Conservation (phyloP, 192 early-diverging fungal genomes). For the Entrophospora sp. region DNA sequence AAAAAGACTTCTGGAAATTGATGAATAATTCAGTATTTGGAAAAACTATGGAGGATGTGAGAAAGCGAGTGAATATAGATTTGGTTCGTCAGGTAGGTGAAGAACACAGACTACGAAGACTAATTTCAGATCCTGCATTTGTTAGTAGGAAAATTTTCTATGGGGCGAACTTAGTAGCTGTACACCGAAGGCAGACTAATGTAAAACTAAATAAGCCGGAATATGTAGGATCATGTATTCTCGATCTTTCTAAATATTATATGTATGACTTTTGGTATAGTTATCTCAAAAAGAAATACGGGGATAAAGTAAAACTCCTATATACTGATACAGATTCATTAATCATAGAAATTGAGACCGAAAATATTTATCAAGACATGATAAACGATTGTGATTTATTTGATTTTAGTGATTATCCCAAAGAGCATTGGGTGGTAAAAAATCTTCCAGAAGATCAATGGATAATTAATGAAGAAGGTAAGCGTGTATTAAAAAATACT, state of each 20-base stretch:
- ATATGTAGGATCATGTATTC: conserved; percentile 14
- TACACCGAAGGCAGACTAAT: conserved; percentile 15
- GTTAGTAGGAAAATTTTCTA: conserved; percentile 14
- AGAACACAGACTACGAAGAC: neutral
- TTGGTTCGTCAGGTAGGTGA: conserved; percentile 8
- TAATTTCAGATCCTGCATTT: conserved; percentile 14
- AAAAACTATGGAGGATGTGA: conserved; percentile 11
- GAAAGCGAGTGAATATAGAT: neutral
- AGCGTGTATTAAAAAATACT: conserved; percentile 17
- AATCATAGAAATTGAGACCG: conserved; percentile 15
- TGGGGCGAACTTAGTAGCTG: conserved; percentile 1
- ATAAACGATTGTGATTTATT: conserved; percentile 17
- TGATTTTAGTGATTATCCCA: conserved; percentile 11
- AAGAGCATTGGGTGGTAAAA: conserved; percentile 17
- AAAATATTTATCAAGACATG: conserved; percentile 17
- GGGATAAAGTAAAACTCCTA: neutral
- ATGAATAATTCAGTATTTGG: conserved; percentile 19
- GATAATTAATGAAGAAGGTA: conserved; percentile 20
- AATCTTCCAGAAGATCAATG: conserved; percentile 15
- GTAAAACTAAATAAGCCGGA: conserved; percentile 14
- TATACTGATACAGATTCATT: conserved; percentile 14
- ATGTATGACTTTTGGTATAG: conserved; percentile 17
- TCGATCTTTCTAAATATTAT: conserved; percentile 16
- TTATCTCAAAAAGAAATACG: conserved; percentile 14
- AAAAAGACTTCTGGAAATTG: conserved; percentile 15